Evolutionary conservation across 2,329 filamentous ascomycete genomes (phyloP), one percentile per base, ranked within the genome.

Genomic region (Diplocarpon mali): DNA sequence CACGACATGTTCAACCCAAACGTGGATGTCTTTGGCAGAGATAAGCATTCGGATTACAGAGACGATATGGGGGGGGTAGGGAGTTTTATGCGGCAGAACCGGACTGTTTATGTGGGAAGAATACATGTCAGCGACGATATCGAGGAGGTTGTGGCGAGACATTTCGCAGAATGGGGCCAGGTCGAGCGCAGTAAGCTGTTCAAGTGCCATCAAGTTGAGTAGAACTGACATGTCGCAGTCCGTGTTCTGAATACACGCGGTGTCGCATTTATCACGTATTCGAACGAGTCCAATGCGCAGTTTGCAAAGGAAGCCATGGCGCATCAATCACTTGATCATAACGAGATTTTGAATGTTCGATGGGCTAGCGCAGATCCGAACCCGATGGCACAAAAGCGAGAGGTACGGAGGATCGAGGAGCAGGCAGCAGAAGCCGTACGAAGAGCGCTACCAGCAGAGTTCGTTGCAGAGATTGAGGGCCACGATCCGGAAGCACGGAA

Each of bases 41-140:
- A 95, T 70, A 95, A 94, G 68, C 85, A 87, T 60, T 83, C 77
- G 51, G 90, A 95, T 60, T 96, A 95, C 66, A 73, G 89, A 58
- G 90, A 96, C 62, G 90, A 96, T 63, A 96, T 98, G 92, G 89
- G 90, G 42, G 93, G 93, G 53, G 88, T 95, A 2, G 92, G 92
- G 20, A 87, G 79, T 50, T 98, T 98, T 60, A 83, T 89, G 78
- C 75, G 92, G 16, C 85, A 94, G 60, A 98, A 98, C 62, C 75
- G 92, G 28, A 98, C 92, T 1, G 71, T 98, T 5, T 98, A 98
- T 58, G 78, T 95, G 1, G 92, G 92, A 5, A 73, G 89, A 38
- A 95, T 98, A 63, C 87, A 95, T 63, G 90, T 95, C 30, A 90
- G 83, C 11, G 92, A 96, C 63, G 90, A 96, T 60, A 95, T 96